phyloP scores from a whole-genome alignment of 2,329 filamentous ascomycete genomes.

The Alternaria gaisen region DNA sequence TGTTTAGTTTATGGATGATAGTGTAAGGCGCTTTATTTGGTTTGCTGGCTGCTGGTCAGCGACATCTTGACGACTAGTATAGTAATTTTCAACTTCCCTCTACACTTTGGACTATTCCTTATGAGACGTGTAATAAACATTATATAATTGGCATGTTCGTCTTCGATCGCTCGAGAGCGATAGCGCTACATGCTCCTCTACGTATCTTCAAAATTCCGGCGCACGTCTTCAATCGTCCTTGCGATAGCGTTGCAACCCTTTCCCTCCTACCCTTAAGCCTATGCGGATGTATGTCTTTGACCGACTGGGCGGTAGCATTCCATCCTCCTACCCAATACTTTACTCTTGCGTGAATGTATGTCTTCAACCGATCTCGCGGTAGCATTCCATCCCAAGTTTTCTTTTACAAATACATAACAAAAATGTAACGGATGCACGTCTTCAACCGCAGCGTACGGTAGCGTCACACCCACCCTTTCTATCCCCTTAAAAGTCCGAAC shows the following conservation, averaged over 20 bases:
- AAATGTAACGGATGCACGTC: constrained; percentile 8
- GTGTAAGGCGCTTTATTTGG: not conserved
- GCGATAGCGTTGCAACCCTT: constrained; percentile 23
- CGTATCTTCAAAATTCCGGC: not conserved
- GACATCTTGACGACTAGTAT: not conserved
- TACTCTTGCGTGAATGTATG: constrained; percentile 25
- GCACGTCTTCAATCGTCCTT: constrained; percentile 27
- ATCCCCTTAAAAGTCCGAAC: not conserved
- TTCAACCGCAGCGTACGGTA: constrained; percentile 26
- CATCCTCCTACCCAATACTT: constrained; percentile 13
- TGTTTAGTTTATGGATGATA: no score
- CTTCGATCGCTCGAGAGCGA: constrained; percentile 9
- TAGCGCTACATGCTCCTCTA: constrained; percentile 12
- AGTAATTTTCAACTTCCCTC: not conserved
- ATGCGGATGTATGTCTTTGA: constrained; percentile 34
- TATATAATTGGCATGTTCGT: constrained; percentile 13
- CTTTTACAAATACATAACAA: not conserved
- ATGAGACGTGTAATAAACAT: constrained; percentile 4
- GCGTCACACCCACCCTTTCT: constrained; percentile 32
- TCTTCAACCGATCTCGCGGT: constrained; percentile 38
- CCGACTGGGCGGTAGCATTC: constrained; percentile 35
- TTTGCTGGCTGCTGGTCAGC: constrained; percentile 13
- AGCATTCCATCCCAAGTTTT: constrained; percentile 31
- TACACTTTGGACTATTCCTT: not conserved
- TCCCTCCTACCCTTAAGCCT: not conserved